These are phyloP conservation scores for Cymbopogon citratus DNA, from an alignment of 176 grass and related monocot genomes.

Conservation along the genomic window DNA sequence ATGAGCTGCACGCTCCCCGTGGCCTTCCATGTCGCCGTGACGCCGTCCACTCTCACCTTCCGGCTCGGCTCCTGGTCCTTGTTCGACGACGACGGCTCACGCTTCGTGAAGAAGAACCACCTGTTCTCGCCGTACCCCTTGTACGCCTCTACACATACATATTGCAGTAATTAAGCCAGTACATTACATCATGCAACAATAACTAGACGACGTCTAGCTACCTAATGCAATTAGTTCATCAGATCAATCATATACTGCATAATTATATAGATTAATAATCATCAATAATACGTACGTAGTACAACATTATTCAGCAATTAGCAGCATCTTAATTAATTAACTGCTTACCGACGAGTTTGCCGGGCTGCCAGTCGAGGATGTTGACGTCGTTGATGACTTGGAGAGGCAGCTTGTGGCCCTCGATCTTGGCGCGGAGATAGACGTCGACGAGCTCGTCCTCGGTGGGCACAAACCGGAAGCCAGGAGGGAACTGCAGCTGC, in stretches of 20 bases:
- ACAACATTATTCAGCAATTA: not conserved
- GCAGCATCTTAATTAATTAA: not conserved
- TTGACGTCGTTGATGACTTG: not conserved
- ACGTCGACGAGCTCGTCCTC: slow-evolving; percentile 10
- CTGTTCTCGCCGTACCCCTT: slow-evolving; percentile 11
- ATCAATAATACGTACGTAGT: too few relatives aligned
- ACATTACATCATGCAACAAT: too few relatives aligned
- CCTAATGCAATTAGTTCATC: too few relatives aligned
- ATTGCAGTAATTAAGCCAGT: not conserved
- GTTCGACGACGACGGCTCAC: not conserved
- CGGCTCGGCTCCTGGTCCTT: slow-evolving; percentile 11
- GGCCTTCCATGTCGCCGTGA: slow-evolving; percentile 13
- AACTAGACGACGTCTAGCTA: too few relatives aligned
- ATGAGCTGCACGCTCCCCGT: not conserved
- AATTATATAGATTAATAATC: too few relatives aligned
- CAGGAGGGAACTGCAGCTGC: slow-evolving; percentile 13
- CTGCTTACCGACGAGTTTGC: slow-evolving; percentile 12
- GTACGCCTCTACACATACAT: not conserved
- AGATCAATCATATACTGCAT: too few relatives aligned
- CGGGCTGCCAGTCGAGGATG: slow-evolving; percentile 8
- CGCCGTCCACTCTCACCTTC: not conserved
- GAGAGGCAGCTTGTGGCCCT: not conserved
- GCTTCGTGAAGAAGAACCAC: slow-evolving; percentile 26
- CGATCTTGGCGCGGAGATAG: slow-evolving; percentile 42
- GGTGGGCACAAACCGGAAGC: slow-evolving; percentile 11